Base-by-base conservation (phyloP, 108 stramenopile species). In the Craspedostauros australis region DNA sequence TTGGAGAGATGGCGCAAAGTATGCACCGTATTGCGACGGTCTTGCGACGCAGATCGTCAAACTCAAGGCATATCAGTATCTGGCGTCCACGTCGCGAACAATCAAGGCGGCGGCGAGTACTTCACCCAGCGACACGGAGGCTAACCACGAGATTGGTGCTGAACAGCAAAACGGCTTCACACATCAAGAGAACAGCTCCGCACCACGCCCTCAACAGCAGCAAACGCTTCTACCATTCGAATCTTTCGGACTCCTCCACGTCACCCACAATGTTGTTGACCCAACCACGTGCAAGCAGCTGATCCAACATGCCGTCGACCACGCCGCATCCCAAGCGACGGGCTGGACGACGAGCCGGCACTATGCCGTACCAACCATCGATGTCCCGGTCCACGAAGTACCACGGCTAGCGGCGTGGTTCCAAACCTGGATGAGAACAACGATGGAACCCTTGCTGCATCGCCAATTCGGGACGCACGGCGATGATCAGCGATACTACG, bases 311-410 rank as follows among this genome's bases (percentile, higher is more conserved):
- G 82, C 88, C 0, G 54, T 49, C 30, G 58, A 68, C 14, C 23
- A 47, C 19, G 58, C 55, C 18, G n/a, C n/a, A n/a, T 39, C 37
- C 7, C 68, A 53, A 27, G 58, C 30, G 7, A 50, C 53, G 37
- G 70, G 49, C 19, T 97, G 96, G 96, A 95, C 92, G 21, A 90
- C 91, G 12, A 63, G 76, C 23, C 80, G 96, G 0, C 96, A 97
- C 66, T 95, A 95, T 53, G 80, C 94, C 1, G 96, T 97, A n/a
- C 96, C 96, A 25, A 97, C 96, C 9, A 89, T 82, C 29, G 96
- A 97, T 62, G 49, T 95, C 20, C 94, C 94, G 4, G 70, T 97
- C 9, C 89, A 95, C 62, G 60, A 68, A 44, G 50, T 88, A 14
- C 65, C 66, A 2, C 39, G 54, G 7, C 26, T 93, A 5, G 60